phyloP scores from a whole-genome alignment of 2,329 filamentous ascomycete species.

The Paraphaeosphaeria minitans region DNA sequence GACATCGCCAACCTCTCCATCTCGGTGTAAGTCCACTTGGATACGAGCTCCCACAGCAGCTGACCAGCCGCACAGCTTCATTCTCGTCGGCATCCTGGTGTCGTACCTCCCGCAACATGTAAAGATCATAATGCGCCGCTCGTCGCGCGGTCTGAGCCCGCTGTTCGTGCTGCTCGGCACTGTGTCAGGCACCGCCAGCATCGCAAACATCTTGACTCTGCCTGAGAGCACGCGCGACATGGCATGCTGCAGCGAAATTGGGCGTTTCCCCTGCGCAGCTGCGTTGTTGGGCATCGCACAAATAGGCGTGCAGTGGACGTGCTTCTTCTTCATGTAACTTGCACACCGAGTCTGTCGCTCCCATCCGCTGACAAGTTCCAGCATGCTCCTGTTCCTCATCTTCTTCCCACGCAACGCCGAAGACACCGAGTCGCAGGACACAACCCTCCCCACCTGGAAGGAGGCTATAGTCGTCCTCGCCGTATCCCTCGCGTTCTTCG shows the following conservation, averaged over 20 bases:
- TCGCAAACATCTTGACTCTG: constrained; percentile 89
- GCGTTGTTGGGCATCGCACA: constrained; percentile 88
- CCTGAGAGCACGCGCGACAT: constrained; percentile 84
- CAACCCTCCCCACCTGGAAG: constrained; percentile 64
- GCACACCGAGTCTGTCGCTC: neutral
- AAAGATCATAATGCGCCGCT: constrained; percentile 83
- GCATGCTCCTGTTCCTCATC: constrained; percentile 88
- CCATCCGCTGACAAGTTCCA: constrained; percentile 47
- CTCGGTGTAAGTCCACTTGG: constrained; percentile 54
- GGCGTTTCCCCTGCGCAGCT: constrained; percentile 80
- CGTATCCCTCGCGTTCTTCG: constrained; percentile 74
- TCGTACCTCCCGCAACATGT: constrained; percentile 95
- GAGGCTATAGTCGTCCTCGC: constrained; percentile 78
- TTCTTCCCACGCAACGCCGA: constrained; percentile 69
- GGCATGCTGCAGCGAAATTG: constrained; percentile 82
- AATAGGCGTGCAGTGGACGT: constrained; percentile 88
- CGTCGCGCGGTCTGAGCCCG: constrained; percentile 92
- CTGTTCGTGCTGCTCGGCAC: constrained; percentile 95
- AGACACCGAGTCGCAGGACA: constrained; percentile 32
- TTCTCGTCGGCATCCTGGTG: constrained; percentile 84
- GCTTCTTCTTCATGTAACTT: constrained; percentile 83
- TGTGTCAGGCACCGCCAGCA: constrained; percentile 83
- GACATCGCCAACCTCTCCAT: constrained; percentile 59
- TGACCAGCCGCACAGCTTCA: constrained; percentile 57
- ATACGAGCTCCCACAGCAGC: constrained; percentile 7